Conservation (phyloP, 1,284 basidiomycete species). For the Athelia psychrophila region DNA sequence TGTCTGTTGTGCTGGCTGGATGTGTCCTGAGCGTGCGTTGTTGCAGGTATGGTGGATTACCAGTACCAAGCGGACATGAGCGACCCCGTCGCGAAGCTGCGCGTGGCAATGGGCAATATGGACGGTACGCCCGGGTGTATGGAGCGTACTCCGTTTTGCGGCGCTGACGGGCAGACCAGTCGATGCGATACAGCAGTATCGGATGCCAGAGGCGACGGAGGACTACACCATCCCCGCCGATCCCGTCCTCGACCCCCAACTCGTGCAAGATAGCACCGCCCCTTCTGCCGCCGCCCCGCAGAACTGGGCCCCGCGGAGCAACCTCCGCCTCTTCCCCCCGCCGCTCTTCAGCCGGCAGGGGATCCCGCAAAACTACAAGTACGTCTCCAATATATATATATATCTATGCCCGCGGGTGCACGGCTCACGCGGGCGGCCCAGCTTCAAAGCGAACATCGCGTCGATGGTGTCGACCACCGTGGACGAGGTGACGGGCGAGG, state of each 20-base stretch:
- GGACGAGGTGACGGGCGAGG: slow-evolving; percentile 77
- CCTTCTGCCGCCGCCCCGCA: slow-evolving; percentile 10
- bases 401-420: background rate
- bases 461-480: slow-evolving; percentile 64
- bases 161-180: too few species aligned
- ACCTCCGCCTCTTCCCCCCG: slow-evolving; percentile 75
- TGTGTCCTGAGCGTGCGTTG: background rate
- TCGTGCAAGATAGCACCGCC: slow-evolving; percentile 9
- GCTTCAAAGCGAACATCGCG: slow-evolving; percentile 75
- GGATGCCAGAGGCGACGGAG: slow-evolving; percentile 63
- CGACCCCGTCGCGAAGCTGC: slow-evolving; percentile 69
- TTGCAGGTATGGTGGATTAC: slow-evolving; percentile 85
- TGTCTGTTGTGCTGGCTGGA: background rate
- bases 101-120: slow-evolving; percentile 71
- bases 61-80: slow-evolving; percentile 77
- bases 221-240: slow-evolving; percentile 44
- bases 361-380: slow-evolving; percentile 81
- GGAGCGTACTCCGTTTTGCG: too few species aligned
- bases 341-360: slow-evolving; percentile 80
- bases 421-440: slow-evolving; percentile 23
- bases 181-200: slow-evolving; percentile 67
- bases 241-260: slow-evolving; percentile 31
- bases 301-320: slow-evolving; percentile 35
- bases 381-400: slow-evolving; percentile 14
- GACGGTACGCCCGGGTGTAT: slow-evolving; percentile 56